Evolutionary conservation across 257 asterid genomes (phyloP).

Genomic region (Solanum bukasovii): DNA sequence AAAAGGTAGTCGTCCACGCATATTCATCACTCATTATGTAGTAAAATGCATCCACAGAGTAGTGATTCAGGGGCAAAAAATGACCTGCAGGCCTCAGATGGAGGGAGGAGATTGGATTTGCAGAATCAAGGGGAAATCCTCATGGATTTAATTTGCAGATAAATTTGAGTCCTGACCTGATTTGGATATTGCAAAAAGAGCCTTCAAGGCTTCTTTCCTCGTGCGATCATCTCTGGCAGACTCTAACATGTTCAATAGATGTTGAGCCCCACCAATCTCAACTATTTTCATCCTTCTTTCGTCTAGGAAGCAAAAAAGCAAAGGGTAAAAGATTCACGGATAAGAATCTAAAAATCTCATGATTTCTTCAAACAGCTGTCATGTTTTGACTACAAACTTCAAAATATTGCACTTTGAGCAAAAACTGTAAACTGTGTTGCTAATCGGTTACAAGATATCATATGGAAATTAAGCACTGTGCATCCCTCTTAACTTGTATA

Average conservation of each 20-base stretch:
- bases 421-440: background rate
- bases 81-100: background rate
- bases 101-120: background rate
- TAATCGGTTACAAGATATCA: background rate
- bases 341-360: background rate
- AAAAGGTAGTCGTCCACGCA: background rate
- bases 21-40: background rate
- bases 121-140: background rate
- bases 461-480: background rate
- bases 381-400: background rate
- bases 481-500: background rate
- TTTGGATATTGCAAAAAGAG: constrained; percentile 78
- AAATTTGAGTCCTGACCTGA: constrained; percentile 43
- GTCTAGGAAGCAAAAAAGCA: constrained; percentile 26
- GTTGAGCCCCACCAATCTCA: constrained; percentile 55
- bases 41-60: background rate
- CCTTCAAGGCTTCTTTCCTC: constrained; percentile 75
- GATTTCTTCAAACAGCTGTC: background rate
- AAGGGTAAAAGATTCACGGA: background rate
- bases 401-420: constrained; percentile 3
- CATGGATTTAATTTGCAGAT: background rate
- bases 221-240: constrained; percentile 85
- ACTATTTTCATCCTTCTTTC: constrained; percentile 80
- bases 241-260: constrained; percentile 46
- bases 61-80: background rate